Conservation (phyloP, 2,329 filamentous ascomycete species). For the Fusarium drepaniforme region DNA sequence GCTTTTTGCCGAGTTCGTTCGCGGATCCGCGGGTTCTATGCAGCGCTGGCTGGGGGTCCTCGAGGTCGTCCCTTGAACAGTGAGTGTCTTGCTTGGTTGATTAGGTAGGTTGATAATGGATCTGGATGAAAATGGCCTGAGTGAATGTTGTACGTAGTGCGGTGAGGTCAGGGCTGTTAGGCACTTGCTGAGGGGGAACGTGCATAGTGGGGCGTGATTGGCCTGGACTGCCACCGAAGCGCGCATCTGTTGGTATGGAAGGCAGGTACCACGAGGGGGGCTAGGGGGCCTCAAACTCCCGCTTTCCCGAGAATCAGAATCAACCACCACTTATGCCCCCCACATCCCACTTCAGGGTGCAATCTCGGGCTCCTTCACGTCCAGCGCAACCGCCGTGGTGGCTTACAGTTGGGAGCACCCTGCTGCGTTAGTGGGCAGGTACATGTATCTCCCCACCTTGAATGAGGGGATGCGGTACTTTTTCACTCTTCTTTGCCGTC, state of each 20-base stretch:
- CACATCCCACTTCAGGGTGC: not conserved
- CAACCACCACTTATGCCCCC: not conserved
- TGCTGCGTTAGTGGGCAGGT: not conserved
- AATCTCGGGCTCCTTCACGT: not conserved
- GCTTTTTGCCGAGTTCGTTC: slow-evolving; percentile 8
- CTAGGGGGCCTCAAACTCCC: not conserved
- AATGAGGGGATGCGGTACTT: not conserved
- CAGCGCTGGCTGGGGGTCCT: not conserved
- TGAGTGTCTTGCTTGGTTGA: slow-evolving; percentile 1
- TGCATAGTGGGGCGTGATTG: not conserved
- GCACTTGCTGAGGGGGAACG: slow-evolving; percentile 10
- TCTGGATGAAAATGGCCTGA: not conserved
- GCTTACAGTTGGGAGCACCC: not conserved
- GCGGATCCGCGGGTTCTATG: not conserved
- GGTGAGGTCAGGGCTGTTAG: slow-evolving; percentile 24
- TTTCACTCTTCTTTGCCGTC: not conserved
- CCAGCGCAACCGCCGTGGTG: not conserved
- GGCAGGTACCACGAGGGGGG: not conserved
- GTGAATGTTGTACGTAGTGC: not conserved
- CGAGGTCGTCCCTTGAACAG: not conserved
- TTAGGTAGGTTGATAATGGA: not conserved
- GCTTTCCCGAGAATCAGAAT: not conserved
- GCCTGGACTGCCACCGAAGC: not conserved
- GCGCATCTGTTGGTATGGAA: not conserved
- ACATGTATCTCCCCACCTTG: not conserved